Evolutionary conservation across 768 basidiomycete genomes (phyloP).

Genomic region (Termitomyces sp.): DNA sequence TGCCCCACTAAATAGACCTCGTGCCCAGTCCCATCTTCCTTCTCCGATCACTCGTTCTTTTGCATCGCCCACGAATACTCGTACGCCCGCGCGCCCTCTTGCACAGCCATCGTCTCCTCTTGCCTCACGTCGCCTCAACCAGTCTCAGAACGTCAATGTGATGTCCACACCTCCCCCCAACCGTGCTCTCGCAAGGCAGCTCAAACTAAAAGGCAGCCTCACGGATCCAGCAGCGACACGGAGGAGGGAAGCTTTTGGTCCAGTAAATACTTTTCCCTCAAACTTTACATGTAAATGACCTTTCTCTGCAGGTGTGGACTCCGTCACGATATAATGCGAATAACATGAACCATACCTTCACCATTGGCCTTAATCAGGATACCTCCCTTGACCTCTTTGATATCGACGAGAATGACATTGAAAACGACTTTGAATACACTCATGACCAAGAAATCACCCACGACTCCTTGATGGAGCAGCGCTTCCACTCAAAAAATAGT

Average conservation of each 20-base stretch:
- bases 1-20: conserved; percentile 38
- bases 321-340: conserved; percentile 21
- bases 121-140: conserved; percentile 27
- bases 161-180: conserved; percentile 69
- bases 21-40: conserved; percentile 53
- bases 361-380: conserved; percentile 31
- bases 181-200: conserved; percentile 42
- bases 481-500: conserved; percentile 23
- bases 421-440: conserved; percentile 36
- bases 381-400: conserved; percentile 58
- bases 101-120: conserved; percentile 27
- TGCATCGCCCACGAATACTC: conserved; percentile 31
- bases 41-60: conserved; percentile 24
- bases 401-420: conserved; percentile 68
- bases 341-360: conserved; percentile 20
- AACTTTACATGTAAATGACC: conserved; percentile 15
- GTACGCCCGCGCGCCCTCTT: conserved; percentile 16
- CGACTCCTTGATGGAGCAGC: conserved; percentile 28
- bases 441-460: conserved; percentile 28
- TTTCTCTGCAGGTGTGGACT: conserved; percentile 24
- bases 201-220: conserved; percentile 63
- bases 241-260: conserved; percentile 37
- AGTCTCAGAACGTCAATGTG: conserved; percentile 25
- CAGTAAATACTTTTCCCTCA: conserved; percentile 27
- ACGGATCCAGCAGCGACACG: conserved; percentile 63